A percentile compares a stretch with the other conserved stretches of the same genome.
Evolutionary conservation across 2,329 filamentous ascomycete species (phyloP).

Genomic region (Ophiostoma perfectum): DNA sequence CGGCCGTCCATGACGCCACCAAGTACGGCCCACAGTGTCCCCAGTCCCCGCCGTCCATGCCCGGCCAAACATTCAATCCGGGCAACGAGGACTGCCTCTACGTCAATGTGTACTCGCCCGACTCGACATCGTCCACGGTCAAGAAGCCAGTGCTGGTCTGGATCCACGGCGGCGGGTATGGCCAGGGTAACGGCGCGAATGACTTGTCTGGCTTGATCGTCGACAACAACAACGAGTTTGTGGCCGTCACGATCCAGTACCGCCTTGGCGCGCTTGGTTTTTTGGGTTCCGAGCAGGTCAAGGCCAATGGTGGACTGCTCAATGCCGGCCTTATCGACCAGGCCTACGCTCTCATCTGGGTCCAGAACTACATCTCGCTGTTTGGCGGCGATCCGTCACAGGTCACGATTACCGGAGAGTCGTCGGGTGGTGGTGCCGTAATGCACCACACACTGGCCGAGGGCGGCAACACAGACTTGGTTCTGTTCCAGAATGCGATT

Average conservation of each 20-base stretch:
- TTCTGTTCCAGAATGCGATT: conserved; percentile 26
- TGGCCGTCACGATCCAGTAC: conserved; percentile 32
- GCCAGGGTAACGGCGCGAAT: conserved; percentile 26
- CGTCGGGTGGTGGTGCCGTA: conserved; percentile 48
- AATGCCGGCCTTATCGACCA: conserved; percentile 54
- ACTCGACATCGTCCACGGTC: conserved; percentile 30
- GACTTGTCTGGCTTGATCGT: conserved; percentile 28
- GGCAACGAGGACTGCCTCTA: conserved; percentile 40
- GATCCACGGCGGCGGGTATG: conserved; percentile 38
- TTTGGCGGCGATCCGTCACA: conserved; percentile 50
- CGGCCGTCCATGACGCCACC: conserved; percentile 1
- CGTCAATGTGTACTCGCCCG: conserved; percentile 42
- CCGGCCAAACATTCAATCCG: not conserved
- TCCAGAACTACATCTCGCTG: conserved; percentile 45
- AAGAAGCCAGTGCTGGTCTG: conserved; percentile 50
- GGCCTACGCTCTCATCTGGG: conserved; percentile 47
- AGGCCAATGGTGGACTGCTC: conserved; percentile 29
- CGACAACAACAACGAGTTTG: conserved; percentile 28
- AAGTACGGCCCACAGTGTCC: conserved; percentile 12
- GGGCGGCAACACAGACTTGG: conserved; percentile 34
- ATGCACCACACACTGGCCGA: conserved; percentile 37
- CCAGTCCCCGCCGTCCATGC: not conserved
- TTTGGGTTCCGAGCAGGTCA: conserved; percentile 22
- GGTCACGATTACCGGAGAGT: conserved; percentile 52
- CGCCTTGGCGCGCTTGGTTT: conserved; percentile 28